Evolutionary conservation across 805 yeast species (phyloP).

Genomic region (Wickerhamomyces alni): DNA sequence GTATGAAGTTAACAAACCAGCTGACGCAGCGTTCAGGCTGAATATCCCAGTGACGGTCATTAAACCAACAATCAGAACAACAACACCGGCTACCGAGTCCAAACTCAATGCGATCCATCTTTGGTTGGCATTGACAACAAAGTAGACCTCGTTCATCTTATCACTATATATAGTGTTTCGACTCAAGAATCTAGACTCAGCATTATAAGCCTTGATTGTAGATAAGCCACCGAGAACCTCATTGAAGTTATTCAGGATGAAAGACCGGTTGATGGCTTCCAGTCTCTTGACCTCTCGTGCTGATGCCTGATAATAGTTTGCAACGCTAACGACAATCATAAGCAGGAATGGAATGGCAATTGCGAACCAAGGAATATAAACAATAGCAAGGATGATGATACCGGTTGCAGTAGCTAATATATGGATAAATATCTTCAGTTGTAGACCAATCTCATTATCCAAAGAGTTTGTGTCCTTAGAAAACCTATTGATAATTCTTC

Average conservation of each 20-base stretch:
- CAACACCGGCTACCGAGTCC: conserved; percentile 42
- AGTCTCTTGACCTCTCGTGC: conserved; percentile 72
- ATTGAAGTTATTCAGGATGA: conserved; percentile 62
- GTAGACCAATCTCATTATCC: conserved; percentile 69
- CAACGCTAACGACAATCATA: conserved; percentile 34
- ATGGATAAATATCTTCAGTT: conserved; percentile 48
- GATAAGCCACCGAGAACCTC: conserved; percentile 61
- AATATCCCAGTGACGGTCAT: conserved; percentile 55
- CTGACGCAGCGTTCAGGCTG: conserved; percentile 49
- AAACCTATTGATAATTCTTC: conserved; percentile 74
- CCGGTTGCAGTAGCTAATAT: conserved; percentile 38
- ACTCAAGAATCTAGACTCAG: conserved; percentile 35
- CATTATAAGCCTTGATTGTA: conserved; percentile 54
- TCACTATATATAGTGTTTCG: conserved; percentile 43
- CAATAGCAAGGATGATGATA: conserved; percentile 58
- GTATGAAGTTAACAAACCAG: conserved; percentile 64
- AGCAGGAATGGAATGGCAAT: conserved; percentile 50
- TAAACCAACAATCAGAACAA: conserved; percentile 48
- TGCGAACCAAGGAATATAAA: conserved; percentile 72
- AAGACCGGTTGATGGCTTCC: conserved; percentile 65
- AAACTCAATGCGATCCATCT: conserved; percentile 62
- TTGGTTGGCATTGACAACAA: conserved; percentile 53
- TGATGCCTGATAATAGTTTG: conserved; percentile 58
- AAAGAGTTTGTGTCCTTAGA: conserved; percentile 77
- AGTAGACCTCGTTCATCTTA: conserved; percentile 62